Conservation (phyloP, 139 green algal genomes). For the Volvox africanus region DNA sequence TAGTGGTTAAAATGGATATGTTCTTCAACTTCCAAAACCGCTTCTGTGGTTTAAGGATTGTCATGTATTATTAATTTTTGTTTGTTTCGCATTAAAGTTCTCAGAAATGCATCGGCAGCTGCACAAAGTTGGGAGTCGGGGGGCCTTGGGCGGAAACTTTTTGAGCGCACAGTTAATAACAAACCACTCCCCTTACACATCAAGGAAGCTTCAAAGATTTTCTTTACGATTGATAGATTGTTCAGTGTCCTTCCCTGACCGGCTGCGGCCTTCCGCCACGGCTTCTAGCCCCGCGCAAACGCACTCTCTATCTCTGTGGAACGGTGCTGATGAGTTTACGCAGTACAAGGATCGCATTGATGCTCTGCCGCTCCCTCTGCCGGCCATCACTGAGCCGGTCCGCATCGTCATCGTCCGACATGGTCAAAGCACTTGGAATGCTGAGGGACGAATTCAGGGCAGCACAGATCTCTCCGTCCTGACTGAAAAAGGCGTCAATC, state of each 20-base stretch:
- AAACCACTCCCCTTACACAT: background rate
- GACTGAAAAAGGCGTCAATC: conserved; percentile 85
- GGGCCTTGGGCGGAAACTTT: background rate
- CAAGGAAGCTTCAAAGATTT: background rate
- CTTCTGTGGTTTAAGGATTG: too few relatives aligned
- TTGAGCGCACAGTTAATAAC: too few relatives aligned
- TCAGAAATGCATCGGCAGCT: background rate
- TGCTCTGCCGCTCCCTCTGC: conserved; percentile 76
- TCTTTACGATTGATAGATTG: background rate
- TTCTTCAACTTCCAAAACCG: too few relatives aligned
- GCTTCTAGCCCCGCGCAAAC: background rate
- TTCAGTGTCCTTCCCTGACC: background rate
- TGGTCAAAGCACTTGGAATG: conserved; percentile 97
- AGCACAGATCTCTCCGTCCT: conserved; percentile 89
- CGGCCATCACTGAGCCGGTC: conserved; percentile 50
- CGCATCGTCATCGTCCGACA: conserved; percentile 92
- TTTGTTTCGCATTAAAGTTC: too few relatives aligned
- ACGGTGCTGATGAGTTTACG: conserved; percentile 74
- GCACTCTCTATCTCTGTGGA: conserved; percentile 31
- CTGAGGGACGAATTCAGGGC: conserved; percentile 91
- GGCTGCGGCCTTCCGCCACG: background rate
- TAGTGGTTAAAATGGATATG: too few relatives aligned
- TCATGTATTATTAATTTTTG: too few relatives aligned
- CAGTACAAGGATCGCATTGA: conserved; percentile 74
- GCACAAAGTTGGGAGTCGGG: background rate